These are phyloP conservation scores for Populus hybrid DNA, from an alignment of 441 rosid genomes.

Conservation along the genomic window DNA sequence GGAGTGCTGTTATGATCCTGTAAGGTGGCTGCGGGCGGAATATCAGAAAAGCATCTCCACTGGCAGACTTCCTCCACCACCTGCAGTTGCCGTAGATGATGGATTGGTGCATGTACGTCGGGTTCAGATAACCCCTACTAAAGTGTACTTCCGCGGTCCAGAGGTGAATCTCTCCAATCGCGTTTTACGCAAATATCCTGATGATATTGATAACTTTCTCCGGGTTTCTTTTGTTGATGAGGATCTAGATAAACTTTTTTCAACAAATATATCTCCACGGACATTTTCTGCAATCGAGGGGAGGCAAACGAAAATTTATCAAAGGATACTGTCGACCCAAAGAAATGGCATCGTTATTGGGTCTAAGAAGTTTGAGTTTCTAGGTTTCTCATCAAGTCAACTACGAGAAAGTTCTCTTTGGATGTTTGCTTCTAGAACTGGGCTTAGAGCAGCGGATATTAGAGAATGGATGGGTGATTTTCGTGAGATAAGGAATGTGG, in stretches of 20 bases:
- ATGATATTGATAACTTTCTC: conserved; percentile 50
- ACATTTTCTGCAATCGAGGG: conserved; percentile 19
- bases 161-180: conserved; percentile 76
- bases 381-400: conserved; percentile 67
- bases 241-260: conserved; percentile 37
- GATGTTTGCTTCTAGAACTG: conserved; percentile 63
- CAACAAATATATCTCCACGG: conserved; percentile 39
- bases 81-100: conserved; percentile 39
- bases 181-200: conserved; percentile 45
- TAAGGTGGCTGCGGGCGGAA: conserved; percentile 50
- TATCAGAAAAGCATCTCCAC: conserved; percentile 17
- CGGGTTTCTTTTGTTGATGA: conserved; percentile 63
- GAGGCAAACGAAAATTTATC: conserved; percentile 11
- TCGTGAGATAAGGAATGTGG: conserved; percentile 50
- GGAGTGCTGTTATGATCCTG: conserved; percentile 72
- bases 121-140: conserved; percentile 64
- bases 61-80: conserved; percentile 27
- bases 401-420: conserved; percentile 51
- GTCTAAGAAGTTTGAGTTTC: conserved; percentile 59
- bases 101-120: conserved; percentile 62
- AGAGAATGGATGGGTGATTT: conserved; percentile 47
- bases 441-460: conserved; percentile 42
- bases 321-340: conserved; percentile 44
- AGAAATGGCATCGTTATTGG: conserved; percentile 59
- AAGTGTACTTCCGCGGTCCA: conserved; percentile 70